Evolutionary conservation across 164 flowering plant species (phyloP).

Genomic region (Stephania japonica): DNA sequence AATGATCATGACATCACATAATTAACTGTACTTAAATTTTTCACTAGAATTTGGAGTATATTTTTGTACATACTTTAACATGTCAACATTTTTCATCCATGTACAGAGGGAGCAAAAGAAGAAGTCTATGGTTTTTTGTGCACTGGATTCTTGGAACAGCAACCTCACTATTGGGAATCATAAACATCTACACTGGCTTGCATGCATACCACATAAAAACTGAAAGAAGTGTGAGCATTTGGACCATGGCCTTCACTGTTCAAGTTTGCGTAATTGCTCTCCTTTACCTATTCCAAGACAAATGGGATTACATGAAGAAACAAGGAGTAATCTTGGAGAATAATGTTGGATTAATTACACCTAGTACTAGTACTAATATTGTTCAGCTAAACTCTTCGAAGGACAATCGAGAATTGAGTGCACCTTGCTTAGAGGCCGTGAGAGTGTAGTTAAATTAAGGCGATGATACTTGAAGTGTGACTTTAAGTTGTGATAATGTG

Average conservation of each 20-base stretch:
- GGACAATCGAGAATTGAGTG: not conserved
- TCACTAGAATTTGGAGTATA: too few relatives aligned
- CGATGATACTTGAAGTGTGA: too few relatives aligned
- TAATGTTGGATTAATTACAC: slow-evolving; percentile 17
- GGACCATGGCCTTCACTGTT: slow-evolving; percentile 57
- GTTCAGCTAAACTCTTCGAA: not conserved
- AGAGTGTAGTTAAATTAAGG: not conserved
- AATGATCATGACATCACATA: too few relatives aligned
- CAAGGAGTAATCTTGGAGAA: slow-evolving; percentile 38
- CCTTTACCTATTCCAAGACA: slow-evolving; percentile 69
- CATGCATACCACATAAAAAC: slow-evolving; percentile 52
- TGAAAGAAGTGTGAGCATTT: slow-evolving; percentile 32
- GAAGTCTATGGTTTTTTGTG: slow-evolving; percentile 56
- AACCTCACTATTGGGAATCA: slow-evolving; percentile 48
- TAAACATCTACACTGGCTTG: slow-evolving; percentile 71
- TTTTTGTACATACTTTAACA: not conserved
- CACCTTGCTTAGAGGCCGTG: not conserved
- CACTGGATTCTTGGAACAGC: slow-evolving; percentile 75
- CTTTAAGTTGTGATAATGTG: too few relatives aligned
- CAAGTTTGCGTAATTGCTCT: slow-evolving; percentile 45
- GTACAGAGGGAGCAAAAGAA: slow-evolving; percentile 53
- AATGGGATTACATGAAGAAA: slow-evolving; percentile 50
- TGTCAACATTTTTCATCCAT: not conserved
- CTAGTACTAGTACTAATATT: slow-evolving; percentile 15
- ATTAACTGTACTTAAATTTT: too few relatives aligned